A percentile compares a stretch with the other conserved stretches of the same genome.
Evolutionary conservation across 495 filamentous ascomycete genomes (phyloP).

Genomic region (Tetracladium setigerum): DNA sequence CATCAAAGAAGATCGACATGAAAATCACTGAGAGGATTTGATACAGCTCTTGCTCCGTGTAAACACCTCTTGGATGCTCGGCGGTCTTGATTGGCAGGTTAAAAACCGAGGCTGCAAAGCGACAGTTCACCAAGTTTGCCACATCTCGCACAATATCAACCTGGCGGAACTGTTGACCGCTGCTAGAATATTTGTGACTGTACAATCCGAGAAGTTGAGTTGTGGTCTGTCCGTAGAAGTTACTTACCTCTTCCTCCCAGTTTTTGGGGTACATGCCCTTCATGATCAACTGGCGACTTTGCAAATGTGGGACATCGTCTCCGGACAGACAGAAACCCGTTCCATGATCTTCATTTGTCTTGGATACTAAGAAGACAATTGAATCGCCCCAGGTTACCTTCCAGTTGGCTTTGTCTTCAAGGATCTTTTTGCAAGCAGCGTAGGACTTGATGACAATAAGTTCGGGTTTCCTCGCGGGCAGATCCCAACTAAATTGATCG

Average conservation of each 20-base stretch:
- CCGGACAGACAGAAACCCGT: conserved; percentile 49
- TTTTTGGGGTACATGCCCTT: conserved; percentile 49
- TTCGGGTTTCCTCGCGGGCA: conserved; percentile 44
- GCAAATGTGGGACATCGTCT: conserved; percentile 38
- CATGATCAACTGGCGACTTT: conserved; percentile 44
- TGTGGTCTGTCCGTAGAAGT: conserved; percentile 58
- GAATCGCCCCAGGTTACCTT: conserved; percentile 54
- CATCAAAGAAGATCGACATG: conserved; percentile 38
- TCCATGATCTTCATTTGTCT: conserved; percentile 33
- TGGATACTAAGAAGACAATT: conserved; percentile 44
- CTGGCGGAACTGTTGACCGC: conserved; percentile 36
- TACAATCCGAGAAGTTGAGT: conserved; percentile 56
- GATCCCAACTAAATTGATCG: conserved; percentile 63
- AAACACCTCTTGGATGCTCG: conserved; percentile 58
- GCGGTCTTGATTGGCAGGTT: conserved; percentile 64
- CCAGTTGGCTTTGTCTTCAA: conserved; percentile 55
- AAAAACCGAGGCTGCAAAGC: conserved; percentile 66
- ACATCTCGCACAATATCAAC: conserved; percentile 75
- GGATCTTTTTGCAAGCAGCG: conserved; percentile 52
- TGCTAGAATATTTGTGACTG: conserved; percentile 42
- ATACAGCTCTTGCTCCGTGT: conserved; percentile 73
- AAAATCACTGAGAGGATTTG: conserved; percentile 62
- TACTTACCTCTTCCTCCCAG: conserved; percentile 50
- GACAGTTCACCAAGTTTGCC: conserved; percentile 62
- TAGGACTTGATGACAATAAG: conserved; percentile 52